These are phyloP conservation scores for Ceratocystis destructans DNA, from an alignment of 2,329 filamentous ascomycete species.

Conservation along the genomic window DNA sequence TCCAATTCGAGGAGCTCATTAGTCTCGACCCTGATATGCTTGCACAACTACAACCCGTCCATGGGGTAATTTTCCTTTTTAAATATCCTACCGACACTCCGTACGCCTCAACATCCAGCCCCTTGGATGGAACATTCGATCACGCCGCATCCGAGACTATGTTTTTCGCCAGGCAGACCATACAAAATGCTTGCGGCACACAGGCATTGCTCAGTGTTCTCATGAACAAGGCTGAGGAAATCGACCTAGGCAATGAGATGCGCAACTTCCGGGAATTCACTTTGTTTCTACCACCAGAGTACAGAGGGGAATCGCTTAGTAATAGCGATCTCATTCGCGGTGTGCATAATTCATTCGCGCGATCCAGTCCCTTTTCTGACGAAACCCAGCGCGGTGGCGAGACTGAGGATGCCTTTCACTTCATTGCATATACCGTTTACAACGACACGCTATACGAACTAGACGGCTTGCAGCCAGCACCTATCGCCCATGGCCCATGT, in stretches of 20 bases:
- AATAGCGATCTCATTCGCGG: conserved; percentile 56
- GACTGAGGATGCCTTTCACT: conserved; percentile 89
- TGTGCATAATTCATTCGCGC: conserved; percentile 82
- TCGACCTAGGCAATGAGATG: conserved; percentile 60
- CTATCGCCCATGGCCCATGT: conserved; percentile 76
- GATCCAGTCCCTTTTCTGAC: conserved; percentile 79
- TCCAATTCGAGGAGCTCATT: conserved; percentile 94
- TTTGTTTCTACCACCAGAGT: conserved; percentile 63
- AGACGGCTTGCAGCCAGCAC: conserved; percentile 83
- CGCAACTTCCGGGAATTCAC: conserved; percentile 79
- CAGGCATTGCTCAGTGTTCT: conserved; percentile 87
- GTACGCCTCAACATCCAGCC: conserved; percentile 46
- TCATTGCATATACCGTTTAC: conserved; percentile 83
- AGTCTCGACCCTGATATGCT: conserved; percentile 69
- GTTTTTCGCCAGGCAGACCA: conserved; percentile 94
- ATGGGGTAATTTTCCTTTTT: conserved; percentile 98
- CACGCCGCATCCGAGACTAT: conserved; percentile 57
- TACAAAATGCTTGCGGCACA: conserved; percentile 96
- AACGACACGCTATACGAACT: conserved; percentile 78
- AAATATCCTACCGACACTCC: conserved; percentile 69
- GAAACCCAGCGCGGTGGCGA: conserved; percentile 64
- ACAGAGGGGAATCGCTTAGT: conserved; percentile 46
- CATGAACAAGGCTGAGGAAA: conserved; percentile 60
- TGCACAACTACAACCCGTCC: conserved; percentile 59
- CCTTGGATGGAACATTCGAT: conserved; percentile 74